phyloP scores from a whole-genome alignment of 2,329 filamentous ascomycete species.

The Xylariomycetidae sp. region DNA sequence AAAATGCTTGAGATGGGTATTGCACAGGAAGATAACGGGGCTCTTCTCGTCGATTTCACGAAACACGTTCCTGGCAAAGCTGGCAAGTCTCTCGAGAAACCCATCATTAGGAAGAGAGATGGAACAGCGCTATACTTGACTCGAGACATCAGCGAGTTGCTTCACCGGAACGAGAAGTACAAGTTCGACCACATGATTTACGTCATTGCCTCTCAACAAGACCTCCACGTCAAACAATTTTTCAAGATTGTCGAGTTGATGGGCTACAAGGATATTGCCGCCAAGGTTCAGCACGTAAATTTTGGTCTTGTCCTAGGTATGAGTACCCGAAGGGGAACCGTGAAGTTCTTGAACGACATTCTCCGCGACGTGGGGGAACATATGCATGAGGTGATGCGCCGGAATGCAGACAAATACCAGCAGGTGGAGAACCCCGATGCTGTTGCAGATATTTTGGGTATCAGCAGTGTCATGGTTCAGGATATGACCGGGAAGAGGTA shows the following conservation, averaged over 20 bases:
- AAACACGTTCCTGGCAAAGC: slow-evolving; percentile 62
- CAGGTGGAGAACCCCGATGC: slow-evolving; percentile 80
- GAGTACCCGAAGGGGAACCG: slow-evolving; percentile 68
- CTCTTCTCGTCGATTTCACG: slow-evolving; percentile 67
- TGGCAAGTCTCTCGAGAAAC: slow-evolving; percentile 65
- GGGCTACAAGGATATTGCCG: slow-evolving; percentile 62
- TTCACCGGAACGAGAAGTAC: slow-evolving; percentile 56
- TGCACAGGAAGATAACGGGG: slow-evolving; percentile 66
- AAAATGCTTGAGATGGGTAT: slow-evolving; percentile 61
- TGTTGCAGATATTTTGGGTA: slow-evolving; percentile 83
- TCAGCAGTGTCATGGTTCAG: slow-evolving; percentile 95
- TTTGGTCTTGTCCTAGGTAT: slow-evolving; percentile 69
- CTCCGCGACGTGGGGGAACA: slow-evolving; percentile 78
- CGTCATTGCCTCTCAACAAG: slow-evolving; percentile 68
- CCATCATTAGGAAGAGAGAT: slow-evolving; percentile 68
- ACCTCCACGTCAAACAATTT: slow-evolving; percentile 67
- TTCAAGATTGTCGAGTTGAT: slow-evolving; percentile 74
- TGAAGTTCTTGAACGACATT: slow-evolving; percentile 58
- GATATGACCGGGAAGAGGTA: slow-evolving; percentile 94
- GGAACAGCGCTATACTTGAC: slow-evolving; percentile 75
- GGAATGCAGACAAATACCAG: slow-evolving; percentile 84
- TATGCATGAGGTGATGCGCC: slow-evolving; percentile 97
- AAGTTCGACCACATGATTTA: slow-evolving; percentile 78
- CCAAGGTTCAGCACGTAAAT: slow-evolving; percentile 69
- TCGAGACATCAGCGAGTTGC: slow-evolving; percentile 70